Evolutionary conservation across 495 filamentous ascomycete genomes (phyloP).

Genomic region (Aspergillus indologenus): DNA sequence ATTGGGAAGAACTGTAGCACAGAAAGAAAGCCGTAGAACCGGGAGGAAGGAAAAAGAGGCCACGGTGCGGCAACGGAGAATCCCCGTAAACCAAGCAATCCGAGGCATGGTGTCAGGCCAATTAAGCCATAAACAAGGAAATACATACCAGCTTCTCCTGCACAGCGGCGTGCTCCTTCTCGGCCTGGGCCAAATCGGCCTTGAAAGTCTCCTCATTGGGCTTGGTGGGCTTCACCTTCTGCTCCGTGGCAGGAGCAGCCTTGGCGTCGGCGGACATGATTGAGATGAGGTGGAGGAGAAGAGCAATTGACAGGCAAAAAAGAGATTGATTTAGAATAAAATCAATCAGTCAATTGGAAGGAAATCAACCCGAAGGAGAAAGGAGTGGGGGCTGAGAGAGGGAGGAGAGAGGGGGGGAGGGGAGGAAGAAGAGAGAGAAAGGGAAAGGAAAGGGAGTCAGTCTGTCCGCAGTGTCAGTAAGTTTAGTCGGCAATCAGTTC

Average conservation of each 20-base stretch:
- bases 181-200: conserved; percentile 65
- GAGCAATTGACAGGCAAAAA: conserved; percentile 9
- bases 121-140: conserved; percentile 1
- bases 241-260: conserved; percentile 43
- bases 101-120: background rate
- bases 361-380: conserved; percentile 12
- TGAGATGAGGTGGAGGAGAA: conserved; percentile 8
- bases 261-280: conserved; percentile 38
- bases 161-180: conserved; percentile 75
- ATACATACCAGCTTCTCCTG: conserved; percentile 74
- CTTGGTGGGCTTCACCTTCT: conserved; percentile 50
- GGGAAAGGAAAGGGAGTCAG: conserved; percentile 16
- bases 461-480: conserved; percentile 1
- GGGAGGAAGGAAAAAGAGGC: background rate
- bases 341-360: conserved; percentile 8
- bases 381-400: conserved; percentile 10
- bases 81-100: background rate
- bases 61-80: background rate
- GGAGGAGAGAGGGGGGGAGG: conserved; percentile 2
- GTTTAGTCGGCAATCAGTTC: conserved; percentile 14
- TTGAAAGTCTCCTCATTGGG: conserved; percentile 56
- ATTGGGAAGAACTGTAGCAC: background rate
- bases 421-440: conserved; percentile 13
- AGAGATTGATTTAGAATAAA: conserved; percentile 34
- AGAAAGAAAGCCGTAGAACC: background rate